Conservation (phyloP, 495 filamentous ascomycete species). For the Penicillium angulare region DNA sequence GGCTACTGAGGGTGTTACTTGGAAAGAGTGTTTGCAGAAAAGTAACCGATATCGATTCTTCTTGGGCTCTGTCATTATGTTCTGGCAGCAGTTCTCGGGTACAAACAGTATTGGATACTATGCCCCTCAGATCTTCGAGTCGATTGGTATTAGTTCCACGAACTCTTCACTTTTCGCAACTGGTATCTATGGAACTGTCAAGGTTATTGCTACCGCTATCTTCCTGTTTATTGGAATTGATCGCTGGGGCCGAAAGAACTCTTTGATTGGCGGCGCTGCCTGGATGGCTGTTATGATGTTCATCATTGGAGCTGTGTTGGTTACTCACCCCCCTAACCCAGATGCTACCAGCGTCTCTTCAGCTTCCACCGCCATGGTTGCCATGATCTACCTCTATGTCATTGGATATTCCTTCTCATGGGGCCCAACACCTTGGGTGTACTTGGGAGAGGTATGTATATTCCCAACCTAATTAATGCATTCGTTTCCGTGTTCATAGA, state of each 20-base stretch:
- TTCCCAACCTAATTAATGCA: neutral
- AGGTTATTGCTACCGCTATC: slow-evolving; percentile 54
- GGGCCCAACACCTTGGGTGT: slow-evolving; percentile 52
- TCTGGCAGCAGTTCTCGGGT: slow-evolving; percentile 54
- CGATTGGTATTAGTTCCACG: slow-evolving; percentile 42
- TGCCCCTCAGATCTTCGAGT: slow-evolving; percentile 51
- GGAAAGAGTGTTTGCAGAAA: slow-evolving; percentile 36
- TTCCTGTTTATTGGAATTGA: slow-evolving; percentile 71
- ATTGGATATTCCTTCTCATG: slow-evolving; percentile 42
- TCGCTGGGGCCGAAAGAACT: slow-evolving; percentile 62
- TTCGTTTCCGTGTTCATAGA: neutral
- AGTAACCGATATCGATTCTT: slow-evolving; percentile 45
- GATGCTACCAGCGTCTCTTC: slow-evolving; percentile 25
- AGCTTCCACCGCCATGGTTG: slow-evolving; percentile 48
- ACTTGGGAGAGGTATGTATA: slow-evolving; percentile 44
- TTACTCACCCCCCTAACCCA: slow-evolving; percentile 39
- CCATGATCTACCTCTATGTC: slow-evolving; percentile 57
- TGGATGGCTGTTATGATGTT: slow-evolving; percentile 69
- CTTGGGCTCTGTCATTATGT: slow-evolving; percentile 45
- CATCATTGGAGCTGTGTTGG: slow-evolving; percentile 71
- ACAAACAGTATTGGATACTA: slow-evolving; percentile 54
- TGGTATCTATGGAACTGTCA: slow-evolving; percentile 52
- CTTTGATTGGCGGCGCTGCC: slow-evolving; percentile 66
- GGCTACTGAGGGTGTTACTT: slow-evolving; percentile 38
- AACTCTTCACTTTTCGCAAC: slow-evolving; percentile 50